phyloP scores from a whole-genome alignment of 106 monocot genomes.

The Posidonia australis region DNA sequence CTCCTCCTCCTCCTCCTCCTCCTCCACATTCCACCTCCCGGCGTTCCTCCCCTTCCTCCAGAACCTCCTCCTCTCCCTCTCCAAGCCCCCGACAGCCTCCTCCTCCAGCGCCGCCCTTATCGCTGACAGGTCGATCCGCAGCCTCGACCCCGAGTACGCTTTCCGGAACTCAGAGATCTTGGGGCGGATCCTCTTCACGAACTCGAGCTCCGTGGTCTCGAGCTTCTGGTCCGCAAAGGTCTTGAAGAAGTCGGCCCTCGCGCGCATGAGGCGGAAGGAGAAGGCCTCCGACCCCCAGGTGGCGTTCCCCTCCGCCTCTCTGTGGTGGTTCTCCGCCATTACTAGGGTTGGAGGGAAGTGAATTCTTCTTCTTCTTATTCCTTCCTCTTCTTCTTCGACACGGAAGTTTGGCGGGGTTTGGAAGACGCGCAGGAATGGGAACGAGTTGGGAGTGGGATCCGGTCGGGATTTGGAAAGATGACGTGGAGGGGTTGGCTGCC shows the following conservation, averaged over 20 bases:
- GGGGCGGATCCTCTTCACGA: constrained; percentile 80
- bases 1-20: constrained; percentile 8
- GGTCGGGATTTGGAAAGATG: too few relatives aligned
- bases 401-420: too few relatives aligned
- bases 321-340: too few relatives aligned
- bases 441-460: too few relatives aligned
- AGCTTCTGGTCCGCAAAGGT: constrained; percentile 85
- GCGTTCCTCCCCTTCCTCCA: constrained; percentile 22
- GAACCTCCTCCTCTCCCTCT: background rate
- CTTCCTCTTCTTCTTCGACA: too few relatives aligned
- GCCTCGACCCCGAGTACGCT: constrained; percentile 43
- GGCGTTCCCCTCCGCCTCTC: too few relatives aligned
- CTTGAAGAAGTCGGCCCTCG: constrained; percentile 59
- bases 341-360: too few relatives aligned
- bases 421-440: too few relatives aligned
- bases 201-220: constrained; percentile 79
- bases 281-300: too few relatives aligned
- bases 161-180: constrained; percentile 61
- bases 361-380: too few relatives aligned
- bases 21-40: constrained; percentile 17
- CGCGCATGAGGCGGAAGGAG: constrained; percentile 63
- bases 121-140: constrained; percentile 13
- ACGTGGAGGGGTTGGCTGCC: too few relatives aligned
- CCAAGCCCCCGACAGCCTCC: constrained; percentile 4
- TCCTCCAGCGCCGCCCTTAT: constrained; percentile 11